These are phyloP conservation scores for Mesotaenium endlicherianum DNA, from an alignment of 139 green algal genomes.

Conservation along the genomic window DNA sequence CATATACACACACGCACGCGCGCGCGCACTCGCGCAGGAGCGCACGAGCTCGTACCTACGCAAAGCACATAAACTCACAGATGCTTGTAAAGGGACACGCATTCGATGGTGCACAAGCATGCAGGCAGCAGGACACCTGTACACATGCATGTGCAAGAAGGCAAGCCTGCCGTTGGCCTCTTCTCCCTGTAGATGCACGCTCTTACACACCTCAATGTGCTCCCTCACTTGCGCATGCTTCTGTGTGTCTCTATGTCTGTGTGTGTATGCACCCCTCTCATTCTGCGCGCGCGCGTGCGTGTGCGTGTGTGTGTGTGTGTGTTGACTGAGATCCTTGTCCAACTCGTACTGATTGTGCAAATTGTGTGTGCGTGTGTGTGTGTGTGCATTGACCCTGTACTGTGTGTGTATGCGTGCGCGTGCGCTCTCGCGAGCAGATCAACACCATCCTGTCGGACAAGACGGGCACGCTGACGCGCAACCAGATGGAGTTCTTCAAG, in stretches of 20 bases:
- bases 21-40: no score
- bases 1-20: no score
- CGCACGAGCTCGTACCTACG: no score
- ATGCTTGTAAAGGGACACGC: no score
- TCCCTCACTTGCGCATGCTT: background rate
- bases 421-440: background rate
- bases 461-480: slow-evolving; percentile 78
- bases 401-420: background rate
- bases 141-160: no score
- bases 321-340: background rate
- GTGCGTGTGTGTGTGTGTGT: background rate
- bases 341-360: background rate
- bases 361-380: background rate
- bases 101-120: no score
- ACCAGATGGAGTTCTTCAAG: slow-evolving; percentile 89
- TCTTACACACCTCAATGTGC: background rate
- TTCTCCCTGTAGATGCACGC: no score
- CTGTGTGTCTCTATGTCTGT: background rate
- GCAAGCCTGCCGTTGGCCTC: no score
- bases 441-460: slow-evolving; percentile 77
- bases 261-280: background rate
- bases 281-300: background rate
- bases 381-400: background rate
- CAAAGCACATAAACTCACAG: no score
- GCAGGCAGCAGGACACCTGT: no score